Conservation (phyloP, 2,329 filamentous ascomycete genomes). For the Pseudogymnoascus pannorum region DNA sequence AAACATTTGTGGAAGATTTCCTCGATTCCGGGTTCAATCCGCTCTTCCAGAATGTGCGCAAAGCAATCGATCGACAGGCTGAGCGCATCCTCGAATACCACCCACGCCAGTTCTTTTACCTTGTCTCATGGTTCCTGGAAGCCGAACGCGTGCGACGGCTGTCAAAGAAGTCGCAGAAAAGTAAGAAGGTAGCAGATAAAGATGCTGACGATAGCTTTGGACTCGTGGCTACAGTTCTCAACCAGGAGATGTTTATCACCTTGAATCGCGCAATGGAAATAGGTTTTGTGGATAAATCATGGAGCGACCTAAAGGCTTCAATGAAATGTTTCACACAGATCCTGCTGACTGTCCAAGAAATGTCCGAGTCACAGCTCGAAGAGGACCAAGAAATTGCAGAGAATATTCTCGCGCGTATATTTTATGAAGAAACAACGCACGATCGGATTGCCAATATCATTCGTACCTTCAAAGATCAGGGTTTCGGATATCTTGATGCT, state of each 20-base stretch:
- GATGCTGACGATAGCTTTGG: constrained; percentile 70
- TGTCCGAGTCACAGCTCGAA: constrained; percentile 74
- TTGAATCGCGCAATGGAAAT: constrained; percentile 77
- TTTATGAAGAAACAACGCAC: constrained; percentile 94
- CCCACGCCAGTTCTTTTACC: constrained; percentile 80
- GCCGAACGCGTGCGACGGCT: constrained; percentile 70
- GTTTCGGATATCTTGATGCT: constrained; percentile 87
- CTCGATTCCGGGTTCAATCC: constrained; percentile 94
- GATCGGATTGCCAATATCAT: constrained; percentile 77
- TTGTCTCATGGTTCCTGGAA: constrained; percentile 86
- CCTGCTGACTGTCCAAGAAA: constrained; percentile 83
- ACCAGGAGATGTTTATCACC: constrained; percentile 90
- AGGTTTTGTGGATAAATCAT: constrained; percentile 73
- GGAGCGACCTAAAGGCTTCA: constrained; percentile 77
- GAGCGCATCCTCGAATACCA: constrained; percentile 73
- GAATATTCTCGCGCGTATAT: constrained; percentile 94
- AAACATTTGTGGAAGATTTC: constrained; percentile 83
- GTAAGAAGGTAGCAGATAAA: constrained; percentile 34
- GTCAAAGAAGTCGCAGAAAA: constrained; percentile 48
- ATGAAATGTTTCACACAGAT: constrained; percentile 97
- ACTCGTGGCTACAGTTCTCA: constrained; percentile 80
- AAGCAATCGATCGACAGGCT: constrained; percentile 83
- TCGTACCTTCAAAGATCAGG: constrained; percentile 84
- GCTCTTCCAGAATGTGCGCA: constrained; percentile 74
- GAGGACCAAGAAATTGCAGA: constrained; percentile 98